phyloP scores from a whole-genome alignment of 305 asterid species.

The Euphrasia arctica region DNA sequence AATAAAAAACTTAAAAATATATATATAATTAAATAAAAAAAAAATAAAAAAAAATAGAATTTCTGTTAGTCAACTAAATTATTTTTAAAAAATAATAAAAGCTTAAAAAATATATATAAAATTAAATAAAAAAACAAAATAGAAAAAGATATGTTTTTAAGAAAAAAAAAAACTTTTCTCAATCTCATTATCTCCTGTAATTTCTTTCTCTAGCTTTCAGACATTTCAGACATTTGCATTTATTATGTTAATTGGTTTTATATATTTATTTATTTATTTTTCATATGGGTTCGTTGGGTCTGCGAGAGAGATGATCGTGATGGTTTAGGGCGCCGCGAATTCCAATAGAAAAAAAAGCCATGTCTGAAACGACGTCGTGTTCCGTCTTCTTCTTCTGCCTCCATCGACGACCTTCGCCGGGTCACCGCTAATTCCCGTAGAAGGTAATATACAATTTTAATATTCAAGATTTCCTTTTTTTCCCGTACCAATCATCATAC shows the following conservation, averaged over 20 bases:
- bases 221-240: not conserved
- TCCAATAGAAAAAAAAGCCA: constrained; percentile 31
- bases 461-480: constrained; percentile 1
- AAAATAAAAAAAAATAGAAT: too few species aligned
- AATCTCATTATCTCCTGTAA: not conserved
- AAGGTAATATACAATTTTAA: constrained; percentile 44
- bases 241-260: not conserved
- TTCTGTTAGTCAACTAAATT: too few species aligned
- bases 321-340: constrained; percentile 25
- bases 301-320: constrained; percentile 21
- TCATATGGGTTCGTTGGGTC: constrained; percentile 10
- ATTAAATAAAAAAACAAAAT: too few species aligned
- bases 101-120: too few species aligned
- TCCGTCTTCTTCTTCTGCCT: constrained; percentile 57
- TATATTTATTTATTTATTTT: not conserved
- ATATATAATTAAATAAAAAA: too few species aligned
- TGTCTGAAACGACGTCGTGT: constrained; percentile 39
- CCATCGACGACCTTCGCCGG: constrained; percentile 82
- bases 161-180: too few species aligned
- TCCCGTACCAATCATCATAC: not conserved
- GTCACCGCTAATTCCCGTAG: constrained; percentile 88
- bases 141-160: too few species aligned
- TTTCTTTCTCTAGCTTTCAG: constrained; percentile 10
- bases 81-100: too few species aligned
- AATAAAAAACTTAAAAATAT: too few species aligned